A percentile compares a stretch with the other conserved stretches of the same genome.
Conservation (phyloP, 2,329 filamentous ascomycete species). For the Arthrobotrys entomopaga region DNA sequence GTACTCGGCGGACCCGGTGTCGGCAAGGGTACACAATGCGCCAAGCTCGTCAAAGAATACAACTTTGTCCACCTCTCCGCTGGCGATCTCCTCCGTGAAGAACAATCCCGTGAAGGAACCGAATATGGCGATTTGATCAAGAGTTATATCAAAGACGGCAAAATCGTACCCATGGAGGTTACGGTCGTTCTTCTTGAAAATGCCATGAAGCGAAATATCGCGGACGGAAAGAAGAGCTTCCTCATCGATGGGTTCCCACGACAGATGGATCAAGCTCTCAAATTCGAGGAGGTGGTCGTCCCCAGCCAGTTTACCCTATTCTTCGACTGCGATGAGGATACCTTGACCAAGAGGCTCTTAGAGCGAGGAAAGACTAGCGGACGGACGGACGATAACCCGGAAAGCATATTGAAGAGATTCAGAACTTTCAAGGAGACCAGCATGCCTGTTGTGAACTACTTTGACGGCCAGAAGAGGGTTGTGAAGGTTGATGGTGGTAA, state of each 20-base stretch:
- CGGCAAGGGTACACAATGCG: slow-evolving; percentile 96
- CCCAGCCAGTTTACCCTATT: slow-evolving; percentile 87
- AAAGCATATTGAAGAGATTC: slow-evolving; percentile 97
- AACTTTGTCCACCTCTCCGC: slow-evolving; percentile 93
- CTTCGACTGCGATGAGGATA: slow-evolving; percentile 89
- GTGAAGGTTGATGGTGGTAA: slow-evolving; percentile 74
- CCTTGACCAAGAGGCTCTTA: slow-evolving; percentile 84
- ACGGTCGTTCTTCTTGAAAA: slow-evolving; percentile 94
- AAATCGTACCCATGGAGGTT: slow-evolving; percentile 96
- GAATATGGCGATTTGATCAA: slow-evolving; percentile 94
- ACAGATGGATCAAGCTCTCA: slow-evolving; percentile 95
- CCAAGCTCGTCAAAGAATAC: slow-evolving; percentile 84
- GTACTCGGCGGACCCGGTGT: slow-evolving; percentile 95
- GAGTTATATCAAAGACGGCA: slow-evolving; percentile 90
- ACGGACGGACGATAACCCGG: slow-evolving; percentile 89
- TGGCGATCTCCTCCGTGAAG: slow-evolving; percentile 90
- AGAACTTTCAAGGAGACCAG: slow-evolving; percentile 92
- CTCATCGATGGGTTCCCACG: slow-evolving; percentile 83
- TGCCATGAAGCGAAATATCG: slow-evolving; percentile 80
- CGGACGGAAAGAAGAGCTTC: slow-evolving; percentile 73
- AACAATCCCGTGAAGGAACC: slow-evolving; percentile 85
- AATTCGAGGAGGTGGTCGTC: slow-evolving; percentile 91
- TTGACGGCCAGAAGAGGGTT: slow-evolving; percentile 78
- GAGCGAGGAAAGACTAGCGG: slow-evolving; percentile 94
- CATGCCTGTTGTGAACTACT: slow-evolving; percentile 95